A percentile compares a stretch with the other conserved stretches of the same genome.
These are phyloP conservation scores for Silene uniflora DNA, from an alignment of 148 eudicot species.

Conservation along the genomic window DNA sequence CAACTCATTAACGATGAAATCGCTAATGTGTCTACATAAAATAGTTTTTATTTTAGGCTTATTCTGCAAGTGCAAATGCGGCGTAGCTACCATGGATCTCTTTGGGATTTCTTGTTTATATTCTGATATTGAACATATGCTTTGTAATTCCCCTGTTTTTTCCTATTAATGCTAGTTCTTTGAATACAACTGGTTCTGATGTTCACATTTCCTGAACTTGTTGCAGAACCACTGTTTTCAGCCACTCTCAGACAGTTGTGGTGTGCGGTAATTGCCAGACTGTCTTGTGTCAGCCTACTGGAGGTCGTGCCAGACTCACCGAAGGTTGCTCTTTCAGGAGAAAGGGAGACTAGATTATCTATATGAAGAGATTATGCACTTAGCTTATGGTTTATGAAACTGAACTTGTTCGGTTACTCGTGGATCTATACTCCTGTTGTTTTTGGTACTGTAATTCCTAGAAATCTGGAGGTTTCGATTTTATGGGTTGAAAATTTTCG, in stretches of 20 bases:
- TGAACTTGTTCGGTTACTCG: neutral
- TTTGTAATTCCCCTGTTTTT: neutral
- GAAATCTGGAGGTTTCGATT: neutral
- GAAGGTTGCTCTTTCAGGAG: constrained; percentile 39
- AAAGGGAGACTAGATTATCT: constrained; percentile 25
- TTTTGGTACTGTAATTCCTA: neutral
- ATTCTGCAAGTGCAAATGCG: neutral
- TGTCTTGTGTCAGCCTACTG: constrained; percentile 36
- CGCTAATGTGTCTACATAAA: no score
- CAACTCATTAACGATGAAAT: no score
- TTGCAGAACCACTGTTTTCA: constrained; percentile 35
- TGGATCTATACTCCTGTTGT: neutral
- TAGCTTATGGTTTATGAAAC: constrained; percentile 10
- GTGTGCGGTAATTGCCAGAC: constrained; percentile 39
- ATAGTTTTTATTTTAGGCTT: no score
- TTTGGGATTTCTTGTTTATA: neutral
- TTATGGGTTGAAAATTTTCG: neutral
- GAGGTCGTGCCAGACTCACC: constrained; percentile 36
- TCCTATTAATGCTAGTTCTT: neutral
- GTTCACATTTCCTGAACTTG: neutral
- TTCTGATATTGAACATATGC: no score
- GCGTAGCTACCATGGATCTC: neutral
- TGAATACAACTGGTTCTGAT: neutral
- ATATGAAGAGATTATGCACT: constrained; percentile 5
- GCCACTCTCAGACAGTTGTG: constrained; percentile 36